Evolutionary conservation across 2,329 filamentous ascomycete species (phyloP).

Genomic region (Cephalotrichum gorgonifer): DNA sequence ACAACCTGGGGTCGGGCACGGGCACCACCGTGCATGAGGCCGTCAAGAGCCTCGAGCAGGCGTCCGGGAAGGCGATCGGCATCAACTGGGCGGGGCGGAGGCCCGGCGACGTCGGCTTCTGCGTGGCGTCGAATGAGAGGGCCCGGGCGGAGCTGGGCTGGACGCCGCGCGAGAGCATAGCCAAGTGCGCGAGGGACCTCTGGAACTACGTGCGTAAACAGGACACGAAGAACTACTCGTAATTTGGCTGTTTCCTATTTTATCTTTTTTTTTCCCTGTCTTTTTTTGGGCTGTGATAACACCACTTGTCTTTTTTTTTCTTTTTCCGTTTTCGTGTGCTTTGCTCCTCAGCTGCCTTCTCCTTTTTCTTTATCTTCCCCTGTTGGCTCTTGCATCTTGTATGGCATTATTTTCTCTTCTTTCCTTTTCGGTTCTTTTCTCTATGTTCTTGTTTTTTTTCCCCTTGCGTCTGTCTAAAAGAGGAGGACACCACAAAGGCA

Average conservation of each 20-base stretch:
- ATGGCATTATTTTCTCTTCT: background rate
- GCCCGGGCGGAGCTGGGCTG: slow-evolving; percentile 32
- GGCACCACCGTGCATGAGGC: slow-evolving; percentile 34
- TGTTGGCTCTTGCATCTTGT: background rate
- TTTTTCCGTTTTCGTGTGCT: background rate
- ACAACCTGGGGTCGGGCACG: slow-evolving; percentile 34
- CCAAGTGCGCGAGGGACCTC: slow-evolving; percentile 20
- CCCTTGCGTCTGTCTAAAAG: background rate
- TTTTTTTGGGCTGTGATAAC: background rate
- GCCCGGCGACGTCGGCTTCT: slow-evolving; percentile 31
- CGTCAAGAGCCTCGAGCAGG: slow-evolving; percentile 25
- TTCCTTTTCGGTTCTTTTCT: background rate
- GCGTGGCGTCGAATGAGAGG: slow-evolving; percentile 28
- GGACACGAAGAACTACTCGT: background rate
- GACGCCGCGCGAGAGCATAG: slow-evolving; percentile 19
- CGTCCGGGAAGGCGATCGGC: slow-evolving; percentile 23
- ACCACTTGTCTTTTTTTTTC: background rate
- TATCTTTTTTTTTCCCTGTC: background rate
- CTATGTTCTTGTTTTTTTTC: background rate
- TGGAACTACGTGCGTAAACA: slow-evolving; percentile 19
- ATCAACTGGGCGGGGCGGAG: slow-evolving; percentile 24
- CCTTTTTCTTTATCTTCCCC: background rate
- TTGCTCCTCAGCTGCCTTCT: background rate
- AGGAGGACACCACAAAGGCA: background rate
- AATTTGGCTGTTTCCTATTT: background rate